Evolutionary conservation across 192 early-diverging fungal genomes (phyloP).

Genomic region (Podila epigama): DNA sequence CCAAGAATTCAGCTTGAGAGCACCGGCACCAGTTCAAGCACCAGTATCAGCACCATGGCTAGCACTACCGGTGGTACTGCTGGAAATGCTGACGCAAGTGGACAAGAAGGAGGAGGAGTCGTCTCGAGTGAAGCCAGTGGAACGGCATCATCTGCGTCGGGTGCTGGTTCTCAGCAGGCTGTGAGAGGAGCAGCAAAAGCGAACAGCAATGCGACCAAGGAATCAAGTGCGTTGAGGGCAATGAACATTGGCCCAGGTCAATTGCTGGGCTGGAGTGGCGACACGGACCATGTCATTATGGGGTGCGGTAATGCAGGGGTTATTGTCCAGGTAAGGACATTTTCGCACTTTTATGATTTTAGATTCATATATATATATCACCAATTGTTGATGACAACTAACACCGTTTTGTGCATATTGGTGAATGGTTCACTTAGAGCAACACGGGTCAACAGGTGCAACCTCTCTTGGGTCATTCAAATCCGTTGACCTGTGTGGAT

Average conservation of each 20-base stretch:
- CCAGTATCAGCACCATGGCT: too few relatives aligned
- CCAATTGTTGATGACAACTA: too few relatives aligned
- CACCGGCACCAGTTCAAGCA: conserved; percentile 11
- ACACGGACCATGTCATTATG: conserved; percentile 62
- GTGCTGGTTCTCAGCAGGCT: conserved; percentile 11
- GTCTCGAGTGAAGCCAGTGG: neutral
- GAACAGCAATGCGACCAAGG: neutral
- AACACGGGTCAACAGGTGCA: conserved; percentile 52
- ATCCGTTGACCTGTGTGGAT: conserved; percentile 57
- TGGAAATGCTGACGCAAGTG: too few relatives aligned
- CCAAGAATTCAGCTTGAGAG: conserved; percentile 44
- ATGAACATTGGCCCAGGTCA: conserved; percentile 53
- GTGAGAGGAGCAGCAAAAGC: neutral
- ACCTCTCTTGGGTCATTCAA: conserved; percentile 50
- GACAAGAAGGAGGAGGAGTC: too few relatives aligned
- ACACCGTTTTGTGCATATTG: too few relatives aligned
- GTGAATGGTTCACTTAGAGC: conserved; percentile 9
- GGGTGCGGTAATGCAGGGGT: conserved; percentile 55
- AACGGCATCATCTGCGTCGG: neutral
- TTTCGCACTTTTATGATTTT: neutral
- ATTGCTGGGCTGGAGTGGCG: conserved; percentile 58
- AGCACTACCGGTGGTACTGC: too few relatives aligned
- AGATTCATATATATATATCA: too few relatives aligned
- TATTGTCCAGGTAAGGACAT: conserved; percentile 51
- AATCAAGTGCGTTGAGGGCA: conserved; percentile 2